A percentile compares a stretch with the other conserved stretches of the same genome.
These are phyloP conservation scores for Colletotrichum spaethianum DNA, from an alignment of 2,329 filamentous ascomycete genomes.

Conservation along the genomic window DNA sequence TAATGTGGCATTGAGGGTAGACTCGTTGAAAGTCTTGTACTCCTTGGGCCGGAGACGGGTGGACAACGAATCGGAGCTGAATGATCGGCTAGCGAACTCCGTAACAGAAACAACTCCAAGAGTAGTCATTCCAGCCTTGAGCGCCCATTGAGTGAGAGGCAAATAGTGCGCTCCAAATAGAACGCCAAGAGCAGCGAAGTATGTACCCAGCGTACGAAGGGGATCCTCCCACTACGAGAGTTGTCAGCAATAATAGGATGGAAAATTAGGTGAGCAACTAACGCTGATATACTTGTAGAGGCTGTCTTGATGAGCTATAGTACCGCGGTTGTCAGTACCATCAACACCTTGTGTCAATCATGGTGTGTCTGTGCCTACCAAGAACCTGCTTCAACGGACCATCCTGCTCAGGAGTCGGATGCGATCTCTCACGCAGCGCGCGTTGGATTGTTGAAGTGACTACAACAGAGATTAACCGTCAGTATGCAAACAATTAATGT, in stretches of 20 bases:
- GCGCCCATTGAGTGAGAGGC: slow-evolving; percentile 17
- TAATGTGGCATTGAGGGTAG: slow-evolving; percentile 22
- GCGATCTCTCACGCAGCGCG: not conserved
- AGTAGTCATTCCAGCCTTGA: slow-evolving; percentile 21
- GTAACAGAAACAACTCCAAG: slow-evolving; percentile 27
- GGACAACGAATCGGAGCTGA: slow-evolving; percentile 19
- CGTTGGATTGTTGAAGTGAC: slow-evolving; percentile 4
- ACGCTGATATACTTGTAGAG: slow-evolving; percentile 35
- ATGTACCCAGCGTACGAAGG: slow-evolving; percentile 22
- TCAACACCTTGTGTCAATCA: too few species aligned
- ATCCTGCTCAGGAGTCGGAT: not conserved
- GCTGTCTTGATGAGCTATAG: slow-evolving; percentile 25
- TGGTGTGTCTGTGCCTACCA: not conserved
- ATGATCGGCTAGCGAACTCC: slow-evolving; percentile 24
- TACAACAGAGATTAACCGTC: not conserved
- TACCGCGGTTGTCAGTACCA: not conserved
- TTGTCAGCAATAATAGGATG: not conserved
- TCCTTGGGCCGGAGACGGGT: slow-evolving; percentile 14
- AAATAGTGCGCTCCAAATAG: slow-evolving; percentile 26
- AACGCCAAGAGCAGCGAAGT: slow-evolving; percentile 12
- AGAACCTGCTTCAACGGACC: slow-evolving; percentile 19
- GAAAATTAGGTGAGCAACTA: not conserved
- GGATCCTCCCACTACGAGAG: slow-evolving; percentile 27
- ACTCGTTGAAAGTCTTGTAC: slow-evolving; percentile 13
- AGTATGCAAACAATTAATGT: not conserved